Conservation (phyloP, 345 rosid species). For the Raphanus raphanistrum region DNA sequence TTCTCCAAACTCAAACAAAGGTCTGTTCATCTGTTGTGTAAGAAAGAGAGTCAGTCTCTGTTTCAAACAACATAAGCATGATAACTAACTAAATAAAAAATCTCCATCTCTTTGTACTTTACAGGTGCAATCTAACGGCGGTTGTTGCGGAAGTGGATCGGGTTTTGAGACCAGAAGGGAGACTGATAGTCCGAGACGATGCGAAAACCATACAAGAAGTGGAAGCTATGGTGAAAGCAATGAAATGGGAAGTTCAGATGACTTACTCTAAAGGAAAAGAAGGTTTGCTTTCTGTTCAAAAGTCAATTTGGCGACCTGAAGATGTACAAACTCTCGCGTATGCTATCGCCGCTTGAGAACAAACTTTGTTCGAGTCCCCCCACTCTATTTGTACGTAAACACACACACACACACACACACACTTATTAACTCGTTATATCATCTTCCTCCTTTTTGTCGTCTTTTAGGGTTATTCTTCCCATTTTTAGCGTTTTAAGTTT, state of each 20-base stretch:
- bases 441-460: neutral
- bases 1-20: constrained; percentile 80
- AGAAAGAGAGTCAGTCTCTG: constrained; percentile 4
- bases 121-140: constrained; percentile 72
- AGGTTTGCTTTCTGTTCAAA: constrained; percentile 81
- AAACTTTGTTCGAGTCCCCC: constrained; percentile 7
- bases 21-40: constrained; percentile 50
- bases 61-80: neutral
- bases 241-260: constrained; percentile 87
- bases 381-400: constrained; percentile 32
- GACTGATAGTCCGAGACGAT: constrained; percentile 72
- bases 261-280: constrained; percentile 75
- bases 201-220: constrained; percentile 58
- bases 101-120: neutral
- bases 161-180: constrained; percentile 85
- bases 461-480: constrained; percentile 21
- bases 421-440: constrained; percentile 17
- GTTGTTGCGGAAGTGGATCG: constrained; percentile 86
- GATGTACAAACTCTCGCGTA: constrained; percentile 60
- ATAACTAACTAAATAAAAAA: neutral
- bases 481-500: constrained; percentile 6
- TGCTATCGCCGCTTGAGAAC: constrained; percentile 56
- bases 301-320: constrained; percentile 80
- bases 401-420: constrained; percentile 14
- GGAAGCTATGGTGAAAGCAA: constrained; percentile 57